Conservation (phyloP, 805 yeast genomes). For the Saccharomycopsis olivae region DNA sequence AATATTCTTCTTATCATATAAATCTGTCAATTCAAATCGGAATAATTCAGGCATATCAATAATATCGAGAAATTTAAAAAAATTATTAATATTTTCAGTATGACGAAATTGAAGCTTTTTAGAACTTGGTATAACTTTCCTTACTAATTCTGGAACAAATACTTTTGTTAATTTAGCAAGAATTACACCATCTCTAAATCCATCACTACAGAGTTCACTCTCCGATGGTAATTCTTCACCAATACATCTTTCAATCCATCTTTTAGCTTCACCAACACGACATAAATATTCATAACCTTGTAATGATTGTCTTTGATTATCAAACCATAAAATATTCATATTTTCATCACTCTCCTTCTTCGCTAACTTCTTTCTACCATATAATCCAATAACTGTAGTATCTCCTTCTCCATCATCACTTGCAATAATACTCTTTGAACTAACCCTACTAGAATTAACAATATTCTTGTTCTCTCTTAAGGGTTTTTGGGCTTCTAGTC, state of each 20-base stretch:
- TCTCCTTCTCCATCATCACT: background rate
- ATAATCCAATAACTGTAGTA: slow-evolving; percentile 5
- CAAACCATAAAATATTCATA: slow-evolving; percentile 12
- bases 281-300: slow-evolving; percentile 70
- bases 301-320: slow-evolving; percentile 12
- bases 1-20: slow-evolving; percentile 82
- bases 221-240: slow-evolving; percentile 48
- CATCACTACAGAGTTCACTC: slow-evolving; percentile 46
- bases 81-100: slow-evolving; percentile 84
- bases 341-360: slow-evolving; percentile 9
- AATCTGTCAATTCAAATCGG: slow-evolving; percentile 83
- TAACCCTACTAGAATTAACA: no score
- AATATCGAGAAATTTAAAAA: slow-evolving; percentile 58
- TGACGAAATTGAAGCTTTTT: slow-evolving; percentile 74
- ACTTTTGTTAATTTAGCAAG: slow-evolving; percentile 69
- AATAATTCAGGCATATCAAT: slow-evolving; percentile 80
- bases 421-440: no score
- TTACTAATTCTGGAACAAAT: slow-evolving; percentile 56
- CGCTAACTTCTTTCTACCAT: slow-evolving; percentile 12
- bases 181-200: slow-evolving; percentile 73
- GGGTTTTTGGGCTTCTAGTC: slow-evolving; percentile 1
- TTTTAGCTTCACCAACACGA: slow-evolving; percentile 69
- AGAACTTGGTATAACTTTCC: slow-evolving; percentile 42
- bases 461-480: slow-evolving; percentile 9
- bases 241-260: slow-evolving; percentile 63